These are phyloP conservation scores for Aphanomyces invadans DNA, from an alignment of 352 stramenopile genomes.

Conservation along the genomic window DNA sequence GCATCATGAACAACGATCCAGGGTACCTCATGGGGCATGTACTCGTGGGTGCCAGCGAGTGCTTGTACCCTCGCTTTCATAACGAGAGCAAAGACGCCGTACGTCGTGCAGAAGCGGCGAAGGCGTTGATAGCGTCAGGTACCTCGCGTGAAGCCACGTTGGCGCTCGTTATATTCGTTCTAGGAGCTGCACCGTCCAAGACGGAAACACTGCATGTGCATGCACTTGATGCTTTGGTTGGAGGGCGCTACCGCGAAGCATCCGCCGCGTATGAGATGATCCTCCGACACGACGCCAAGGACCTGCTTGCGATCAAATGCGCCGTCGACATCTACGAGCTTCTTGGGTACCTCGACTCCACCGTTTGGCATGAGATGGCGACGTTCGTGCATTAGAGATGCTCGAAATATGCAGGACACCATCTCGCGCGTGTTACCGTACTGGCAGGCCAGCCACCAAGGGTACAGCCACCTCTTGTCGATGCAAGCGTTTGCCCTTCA, in stretches of 20 bases:
- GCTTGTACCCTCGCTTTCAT: slow-evolving; percentile 51
- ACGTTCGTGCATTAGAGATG: slow-evolving; percentile 37
- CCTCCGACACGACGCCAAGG: slow-evolving; percentile 48
- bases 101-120: slow-evolving; percentile 29
- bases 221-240: slow-evolving; percentile 59
- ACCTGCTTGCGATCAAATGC: slow-evolving; percentile 70
- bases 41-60: slow-evolving; percentile 68
- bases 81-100: slow-evolving; percentile 53
- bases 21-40: slow-evolving; percentile 78
- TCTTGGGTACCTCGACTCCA: slow-evolving; percentile 43
- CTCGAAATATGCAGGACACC: slow-evolving; percentile 66
- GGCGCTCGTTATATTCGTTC: slow-evolving; percentile 6
- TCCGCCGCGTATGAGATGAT: slow-evolving; percentile 74
- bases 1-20: slow-evolving; percentile 48
- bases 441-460: slow-evolving; percentile 67
- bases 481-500: slow-evolving; percentile 84
- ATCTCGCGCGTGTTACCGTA: slow-evolving; percentile 61
- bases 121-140: slow-evolving; percentile 39
- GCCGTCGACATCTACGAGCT: slow-evolving; percentile 69
- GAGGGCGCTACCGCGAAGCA: slow-evolving; percentile 58
- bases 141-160: not conserved
- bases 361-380: not conserved
- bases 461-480: slow-evolving; percentile 66
- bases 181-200: slow-evolving; percentile 27
- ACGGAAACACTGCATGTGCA: slow-evolving; percentile 66